Conservation (phyloP, 345 rosid genomes). For the Odontarrhena argentea region DNA sequence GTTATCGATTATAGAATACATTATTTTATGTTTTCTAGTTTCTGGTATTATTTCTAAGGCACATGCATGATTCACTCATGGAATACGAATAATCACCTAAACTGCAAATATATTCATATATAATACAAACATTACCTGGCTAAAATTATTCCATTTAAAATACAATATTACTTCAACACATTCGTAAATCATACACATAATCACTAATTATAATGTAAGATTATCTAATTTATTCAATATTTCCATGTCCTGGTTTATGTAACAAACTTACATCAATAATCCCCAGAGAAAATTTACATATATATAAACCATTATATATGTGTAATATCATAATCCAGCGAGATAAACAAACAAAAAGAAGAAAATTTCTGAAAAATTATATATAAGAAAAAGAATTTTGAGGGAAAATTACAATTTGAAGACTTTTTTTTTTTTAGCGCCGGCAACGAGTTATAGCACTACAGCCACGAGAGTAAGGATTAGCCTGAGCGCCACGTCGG, state of each 20-base stretch:
- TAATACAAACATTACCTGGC: neutral
- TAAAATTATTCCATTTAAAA: slow-evolving; percentile 15
- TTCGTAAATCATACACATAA: slow-evolving; percentile 3
- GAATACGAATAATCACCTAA: neutral
- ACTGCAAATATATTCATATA: neutral
- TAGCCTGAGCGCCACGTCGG: slow-evolving; percentile 67
- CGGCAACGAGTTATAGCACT: slow-evolving; percentile 81
- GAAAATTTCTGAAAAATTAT: neutral
- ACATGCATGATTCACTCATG: slow-evolving; percentile 21
- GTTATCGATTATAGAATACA: neutral
- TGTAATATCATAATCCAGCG: slow-evolving; percentile 1
- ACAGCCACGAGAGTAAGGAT: slow-evolving; percentile 87
- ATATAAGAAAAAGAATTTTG: slow-evolving; percentile 24
- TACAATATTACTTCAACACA: slow-evolving; percentile 4
- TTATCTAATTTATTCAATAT: slow-evolving; percentile 10
- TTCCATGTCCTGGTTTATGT: slow-evolving; percentile 16
- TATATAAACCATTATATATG: neutral
- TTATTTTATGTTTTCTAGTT: neutral
- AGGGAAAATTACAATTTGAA: neutral
- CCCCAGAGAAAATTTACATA: slow-evolving; percentile 26
- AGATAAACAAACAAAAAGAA: slow-evolving; percentile 4
- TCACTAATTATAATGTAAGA: neutral
- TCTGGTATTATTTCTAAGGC: slow-evolving; percentile 3
- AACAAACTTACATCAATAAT: slow-evolving; percentile 30
- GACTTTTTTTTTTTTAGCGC: slow-evolving; percentile 37